Percentiles rank a stretch among this genome's conserved stretches.
Conservation (phyloP, 2,329 filamentous ascomycete species). For the Talaromyces rugulosus region DNA sequence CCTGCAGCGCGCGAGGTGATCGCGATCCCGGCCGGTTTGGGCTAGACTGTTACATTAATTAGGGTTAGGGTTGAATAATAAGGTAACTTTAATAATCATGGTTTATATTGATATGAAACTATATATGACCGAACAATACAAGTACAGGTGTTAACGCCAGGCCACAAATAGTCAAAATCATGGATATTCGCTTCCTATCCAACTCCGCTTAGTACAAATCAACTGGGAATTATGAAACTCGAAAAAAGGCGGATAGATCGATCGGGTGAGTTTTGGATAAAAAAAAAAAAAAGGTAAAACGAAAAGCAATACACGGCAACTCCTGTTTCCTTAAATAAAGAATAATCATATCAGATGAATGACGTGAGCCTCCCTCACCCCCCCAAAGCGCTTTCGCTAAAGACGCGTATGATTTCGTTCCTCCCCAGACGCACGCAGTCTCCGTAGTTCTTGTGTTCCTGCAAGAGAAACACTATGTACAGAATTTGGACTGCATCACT, state of each 20-base stretch:
- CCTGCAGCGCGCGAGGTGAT: neutral
- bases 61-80: too few relatives aligned
- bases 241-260: neutral
- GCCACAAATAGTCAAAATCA: neutral
- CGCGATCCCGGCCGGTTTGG: conserved; percentile 4
- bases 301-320: neutral
- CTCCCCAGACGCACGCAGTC: neutral
- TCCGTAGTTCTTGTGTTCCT: neutral
- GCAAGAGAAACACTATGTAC: neutral
- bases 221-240: neutral
- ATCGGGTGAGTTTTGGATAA: neutral
- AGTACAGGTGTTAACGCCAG: neutral
- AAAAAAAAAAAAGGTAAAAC: neutral
- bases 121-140: neutral
- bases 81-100: neutral
- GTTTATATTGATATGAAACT: neutral
- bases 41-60: neutral
- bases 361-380: neutral
- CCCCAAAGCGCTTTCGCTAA: neutral
- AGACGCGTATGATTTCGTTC: neutral
- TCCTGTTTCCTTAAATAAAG: neutral
- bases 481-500: neutral
- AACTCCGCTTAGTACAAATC: neutral
- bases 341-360: neutral
- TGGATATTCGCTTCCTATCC: neutral